Evolutionary conservation across 2,329 filamentous ascomycete species (phyloP).

Genomic region (Phaeoacremonium minimum): DNA sequence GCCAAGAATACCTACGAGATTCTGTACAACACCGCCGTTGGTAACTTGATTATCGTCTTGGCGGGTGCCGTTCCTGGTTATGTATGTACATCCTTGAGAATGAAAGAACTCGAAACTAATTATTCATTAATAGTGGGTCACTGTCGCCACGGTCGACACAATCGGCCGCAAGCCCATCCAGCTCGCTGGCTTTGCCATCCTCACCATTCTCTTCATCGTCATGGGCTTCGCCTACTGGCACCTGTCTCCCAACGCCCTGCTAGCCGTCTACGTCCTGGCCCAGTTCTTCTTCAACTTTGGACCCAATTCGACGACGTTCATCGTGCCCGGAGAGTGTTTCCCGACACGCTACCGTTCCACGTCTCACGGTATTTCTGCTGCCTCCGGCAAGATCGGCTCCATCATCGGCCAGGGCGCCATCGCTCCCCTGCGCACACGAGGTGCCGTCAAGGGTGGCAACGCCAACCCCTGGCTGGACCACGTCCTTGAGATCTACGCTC

Average conservation of each 20-base stretch:
- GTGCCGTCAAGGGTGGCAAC: conserved; percentile 31
- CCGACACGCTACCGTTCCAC: conserved; percentile 53
- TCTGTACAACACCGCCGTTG: conserved; percentile 70
- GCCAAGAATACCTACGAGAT: conserved; percentile 47
- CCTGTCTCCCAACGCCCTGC: conserved; percentile 45
- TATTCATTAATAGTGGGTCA: no score
- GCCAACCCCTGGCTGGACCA: conserved; percentile 67
- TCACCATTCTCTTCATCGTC: conserved; percentile 56
- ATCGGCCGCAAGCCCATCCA: conserved; percentile 76
- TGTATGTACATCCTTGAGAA: no score
- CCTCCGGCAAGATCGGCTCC: conserved; percentile 44
- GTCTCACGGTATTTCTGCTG: conserved; percentile 53
- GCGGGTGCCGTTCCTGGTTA: conserved; percentile 79
- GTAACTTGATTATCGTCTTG: conserved; percentile 74
- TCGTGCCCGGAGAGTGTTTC: conserved; percentile 53
- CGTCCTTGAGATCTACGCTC: conserved; percentile 68
- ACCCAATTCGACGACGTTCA: conserved; percentile 53
- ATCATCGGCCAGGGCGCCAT: conserved; percentile 56
- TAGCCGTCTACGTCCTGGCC: conserved; percentile 51
- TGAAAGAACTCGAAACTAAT: no score
- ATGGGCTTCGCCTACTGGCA: conserved; percentile 61
- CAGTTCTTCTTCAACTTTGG: conserved; percentile 59
- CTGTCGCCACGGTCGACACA: conserved; percentile 64
- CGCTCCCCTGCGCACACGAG: conserved; percentile 43
- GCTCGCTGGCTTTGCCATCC: conserved; percentile 55